Evolutionary conservation across 2,329 filamentous ascomycete genomes (phyloP).

Genomic region (Xylaria polymorpha): DNA sequence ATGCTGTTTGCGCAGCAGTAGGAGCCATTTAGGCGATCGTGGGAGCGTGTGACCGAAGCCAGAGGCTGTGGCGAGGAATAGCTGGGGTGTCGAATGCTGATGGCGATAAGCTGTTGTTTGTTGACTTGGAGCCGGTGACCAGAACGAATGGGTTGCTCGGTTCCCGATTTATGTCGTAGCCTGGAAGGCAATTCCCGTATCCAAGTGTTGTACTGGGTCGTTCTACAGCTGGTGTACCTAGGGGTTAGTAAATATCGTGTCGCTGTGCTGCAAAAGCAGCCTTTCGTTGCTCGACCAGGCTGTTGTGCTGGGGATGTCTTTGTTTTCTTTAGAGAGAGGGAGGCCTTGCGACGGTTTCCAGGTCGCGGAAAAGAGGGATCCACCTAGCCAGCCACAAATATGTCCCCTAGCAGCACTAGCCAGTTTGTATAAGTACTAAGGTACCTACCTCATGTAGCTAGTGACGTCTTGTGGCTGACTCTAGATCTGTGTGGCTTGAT

Average conservation of each 20-base stretch:
- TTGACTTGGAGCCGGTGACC: slow-evolving; percentile 15
- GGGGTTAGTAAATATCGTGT: slow-evolving; percentile 32
- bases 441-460: neutral
- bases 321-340: slow-evolving; percentile 32
- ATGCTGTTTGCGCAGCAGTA: slow-evolving; percentile 51
- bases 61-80: neutral
- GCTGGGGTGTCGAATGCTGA: neutral
- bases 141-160: neutral
- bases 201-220: neutral
- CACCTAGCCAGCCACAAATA: slow-evolving; percentile 3
- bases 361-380: slow-evolving; percentile 27
- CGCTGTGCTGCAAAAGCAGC: slow-evolving; percentile 40
- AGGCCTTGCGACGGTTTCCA: slow-evolving; percentile 30
- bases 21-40: slow-evolving; percentile 49
- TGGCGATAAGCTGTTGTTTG: slow-evolving; percentile 18
- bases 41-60: neutral
- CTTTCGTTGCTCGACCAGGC: slow-evolving; percentile 14
- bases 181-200: slow-evolving; percentile 10
- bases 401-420: neutral
- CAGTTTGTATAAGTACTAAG: neutral
- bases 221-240: slow-evolving; percentile 37
- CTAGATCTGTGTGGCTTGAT: neutral
- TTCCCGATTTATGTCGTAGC: slow-evolving; percentile 5
- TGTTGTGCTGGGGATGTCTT: slow-evolving; percentile 20
- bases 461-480: neutral